Percentiles rank a stretch among this genome's conserved stretches.
Evolutionary conservation across 2,329 filamentous ascomycete species (phyloP).

Genomic region (Clonostachys rhizophaga): DNA sequence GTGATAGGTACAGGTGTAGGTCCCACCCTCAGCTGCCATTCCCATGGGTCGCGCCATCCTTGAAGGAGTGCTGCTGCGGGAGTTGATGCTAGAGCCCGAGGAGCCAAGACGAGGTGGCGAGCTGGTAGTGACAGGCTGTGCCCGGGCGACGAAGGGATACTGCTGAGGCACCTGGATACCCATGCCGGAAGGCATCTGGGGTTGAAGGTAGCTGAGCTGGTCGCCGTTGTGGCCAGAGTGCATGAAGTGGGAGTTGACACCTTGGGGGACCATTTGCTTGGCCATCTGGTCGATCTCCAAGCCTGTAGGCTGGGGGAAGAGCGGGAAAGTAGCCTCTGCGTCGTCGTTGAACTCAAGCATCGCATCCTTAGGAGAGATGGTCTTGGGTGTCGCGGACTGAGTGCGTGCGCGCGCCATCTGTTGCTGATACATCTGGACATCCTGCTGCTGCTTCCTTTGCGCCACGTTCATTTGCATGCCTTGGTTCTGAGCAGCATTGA

Average conservation of each 20-base stretch:
- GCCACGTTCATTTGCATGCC: conserved; percentile 43
- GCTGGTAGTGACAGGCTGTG: conserved; percentile 21
- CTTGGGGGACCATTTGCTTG: conserved; percentile 21
- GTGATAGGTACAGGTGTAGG: conserved; percentile 95
- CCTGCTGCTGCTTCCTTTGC: conserved; percentile 55
- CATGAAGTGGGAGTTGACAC: not conserved
- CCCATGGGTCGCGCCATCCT: conserved; percentile 49
- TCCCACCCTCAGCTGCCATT: conserved; percentile 72
- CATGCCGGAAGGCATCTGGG: conserved; percentile 9
- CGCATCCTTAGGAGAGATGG: conserved; percentile 92
- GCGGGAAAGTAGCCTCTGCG: conserved; percentile 65
- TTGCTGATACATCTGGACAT: conserved; percentile 39
- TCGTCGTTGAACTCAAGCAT: conserved; percentile 77
- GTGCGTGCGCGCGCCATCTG: conserved; percentile 26
- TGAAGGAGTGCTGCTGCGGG: conserved; percentile 21
- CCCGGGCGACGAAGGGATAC: conserved; percentile 42
- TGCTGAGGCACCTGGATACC: conserved; percentile 39
- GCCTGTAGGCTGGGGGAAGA: conserved; percentile 61
- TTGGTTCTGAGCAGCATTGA: conserved; percentile 48
- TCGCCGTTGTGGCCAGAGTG: not conserved
- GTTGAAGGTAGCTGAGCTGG: conserved; percentile 17
- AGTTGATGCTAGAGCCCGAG: conserved; percentile 29
- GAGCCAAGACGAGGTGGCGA: conserved; percentile 34
- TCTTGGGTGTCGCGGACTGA: conserved; percentile 59
- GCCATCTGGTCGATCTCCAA: conserved; percentile 34